These are phyloP conservation scores for Ophiostoma montium DNA, from an alignment of 2,329 filamentous ascomycete species.

Conservation along the genomic window DNA sequence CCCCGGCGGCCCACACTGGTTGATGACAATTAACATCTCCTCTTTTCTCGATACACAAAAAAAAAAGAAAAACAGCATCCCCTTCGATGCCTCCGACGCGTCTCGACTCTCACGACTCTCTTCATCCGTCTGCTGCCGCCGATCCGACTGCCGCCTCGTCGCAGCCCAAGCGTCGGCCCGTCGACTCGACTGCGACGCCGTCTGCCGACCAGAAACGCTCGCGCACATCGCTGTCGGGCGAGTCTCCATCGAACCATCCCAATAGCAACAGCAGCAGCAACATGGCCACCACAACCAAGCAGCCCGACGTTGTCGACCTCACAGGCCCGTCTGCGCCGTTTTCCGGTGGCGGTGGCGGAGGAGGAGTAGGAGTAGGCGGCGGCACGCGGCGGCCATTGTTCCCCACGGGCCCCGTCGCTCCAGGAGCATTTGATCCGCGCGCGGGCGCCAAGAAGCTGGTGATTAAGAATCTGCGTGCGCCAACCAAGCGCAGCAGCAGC, in stretches of 20 bases:
- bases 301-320: conserved; percentile 31
- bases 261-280: neutral
- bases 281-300: conserved; percentile 6
- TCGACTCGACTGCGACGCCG: conserved; percentile 17
- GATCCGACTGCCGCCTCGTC: conserved; percentile 37
- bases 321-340: conserved; percentile 19
- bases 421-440: conserved; percentile 50
- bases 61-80: too few relatives aligned
- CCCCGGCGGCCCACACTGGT: too few relatives aligned
- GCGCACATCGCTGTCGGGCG: neutral
- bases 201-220: neutral
- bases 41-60: too few relatives aligned
- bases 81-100: conserved; percentile 17
- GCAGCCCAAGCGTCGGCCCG: conserved; percentile 38
- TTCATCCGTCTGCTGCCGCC: conserved; percentile 15
- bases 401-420: conserved; percentile 15
- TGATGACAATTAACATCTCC: too few relatives aligned
- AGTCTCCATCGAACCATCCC: too few relatives aligned
- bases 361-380: too few relatives aligned
- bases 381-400: neutral
- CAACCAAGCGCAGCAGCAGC: conserved; percentile 16
- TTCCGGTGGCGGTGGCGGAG: neutral
- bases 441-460: conserved; percentile 70
- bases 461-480: conserved; percentile 77
- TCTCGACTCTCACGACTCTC: neutral